Conservation (phyloP, 2,329 filamentous ascomycete genomes). For the Alternaria brassicae region DNA sequence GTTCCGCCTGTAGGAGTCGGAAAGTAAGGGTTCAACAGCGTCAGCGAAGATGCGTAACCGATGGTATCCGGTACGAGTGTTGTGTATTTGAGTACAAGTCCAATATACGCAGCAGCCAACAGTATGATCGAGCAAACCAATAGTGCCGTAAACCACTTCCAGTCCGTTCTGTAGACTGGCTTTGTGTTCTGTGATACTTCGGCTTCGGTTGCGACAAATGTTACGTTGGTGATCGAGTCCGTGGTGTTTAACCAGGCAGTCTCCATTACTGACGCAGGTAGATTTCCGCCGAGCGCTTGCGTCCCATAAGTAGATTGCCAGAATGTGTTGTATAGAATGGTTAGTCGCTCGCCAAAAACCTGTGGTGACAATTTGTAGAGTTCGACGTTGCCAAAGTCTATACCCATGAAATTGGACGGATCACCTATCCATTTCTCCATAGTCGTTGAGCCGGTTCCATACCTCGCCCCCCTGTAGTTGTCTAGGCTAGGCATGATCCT, state of each 20-base stretch:
- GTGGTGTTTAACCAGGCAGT: constrained; percentile 10
- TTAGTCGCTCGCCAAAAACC: constrained; percentile 30
- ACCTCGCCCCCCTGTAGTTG: constrained; percentile 18
- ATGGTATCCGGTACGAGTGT: constrained; percentile 34
- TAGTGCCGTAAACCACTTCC: constrained; percentile 37
- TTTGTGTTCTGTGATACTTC: constrained; percentile 1
- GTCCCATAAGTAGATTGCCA: constrained; percentile 40
- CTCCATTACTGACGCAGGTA: constrained; percentile 28
- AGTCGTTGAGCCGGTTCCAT: constrained; percentile 27
- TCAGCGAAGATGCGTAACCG: constrained; percentile 33
- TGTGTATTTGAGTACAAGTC: constrained; percentile 36
- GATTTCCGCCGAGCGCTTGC: constrained; percentile 26
- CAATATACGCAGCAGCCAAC: constrained; percentile 34
- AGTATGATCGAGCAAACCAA: constrained; percentile 34
- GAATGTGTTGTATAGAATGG: constrained; percentile 38
- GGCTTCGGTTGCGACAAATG: constrained; percentile 28
- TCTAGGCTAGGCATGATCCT: constrained; percentile 25
- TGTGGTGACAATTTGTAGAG: constrained; percentile 29
- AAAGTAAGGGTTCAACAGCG: constrained; percentile 11
- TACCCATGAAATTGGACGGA: constrained; percentile 28
- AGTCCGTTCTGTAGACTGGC: constrained; percentile 30
- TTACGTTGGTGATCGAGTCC: background rate
- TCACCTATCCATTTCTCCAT: constrained; percentile 28
- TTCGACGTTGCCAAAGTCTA: constrained; percentile 19
- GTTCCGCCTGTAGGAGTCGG: constrained; percentile 10